phyloP scores from a whole-genome alignment of 164 flowering plant genomes.

The Euptelea pleiosperma region DNA sequence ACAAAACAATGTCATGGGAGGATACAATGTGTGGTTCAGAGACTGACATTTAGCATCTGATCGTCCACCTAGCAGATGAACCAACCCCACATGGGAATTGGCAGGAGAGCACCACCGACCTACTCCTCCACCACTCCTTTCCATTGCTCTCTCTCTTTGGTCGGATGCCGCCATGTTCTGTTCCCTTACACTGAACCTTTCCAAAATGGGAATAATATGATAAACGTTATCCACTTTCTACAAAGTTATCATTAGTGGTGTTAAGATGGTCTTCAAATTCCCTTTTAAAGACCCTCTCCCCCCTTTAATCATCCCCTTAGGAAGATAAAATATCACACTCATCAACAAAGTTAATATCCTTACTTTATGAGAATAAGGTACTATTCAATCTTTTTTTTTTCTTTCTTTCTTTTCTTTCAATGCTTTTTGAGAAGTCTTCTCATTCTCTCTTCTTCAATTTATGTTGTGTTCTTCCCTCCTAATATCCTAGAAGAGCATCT shows the following conservation, averaged over 20 bases:
- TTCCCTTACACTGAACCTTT: constrained; percentile 8
- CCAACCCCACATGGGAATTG: not conserved
- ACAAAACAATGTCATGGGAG: too few relatives aligned
- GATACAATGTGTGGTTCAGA: too few relatives aligned
- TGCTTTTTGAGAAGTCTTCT: too few relatives aligned
- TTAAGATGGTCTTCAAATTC: constrained; percentile 10
- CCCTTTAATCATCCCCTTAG: not conserved
- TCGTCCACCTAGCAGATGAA: too few relatives aligned
- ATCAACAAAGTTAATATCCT: too few relatives aligned
- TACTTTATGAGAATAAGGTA: too few relatives aligned
- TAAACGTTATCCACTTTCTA: constrained; percentile 17
- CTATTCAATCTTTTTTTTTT: too few relatives aligned
- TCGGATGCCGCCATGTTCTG: constrained; percentile 8
- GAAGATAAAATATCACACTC: not conserved
- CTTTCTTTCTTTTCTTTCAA: too few relatives aligned
- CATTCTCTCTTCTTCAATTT: too few relatives aligned
- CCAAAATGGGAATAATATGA: constrained; percentile 7
- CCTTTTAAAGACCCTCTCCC: constrained; percentile 1
- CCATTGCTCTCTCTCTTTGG: not conserved
- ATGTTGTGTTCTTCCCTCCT: too few relatives aligned
- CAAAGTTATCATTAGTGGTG: constrained; percentile 20
- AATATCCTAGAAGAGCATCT: too few relatives aligned
- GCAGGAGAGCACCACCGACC: constrained; percentile 17
- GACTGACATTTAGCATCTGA: too few relatives aligned
- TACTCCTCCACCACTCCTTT: not conserved